Evolutionary conservation across 192 early-diverging fungal species (phyloP), one percentile per base, ranked within the genome.

Genomic region (Dissophora ornata): DNA sequence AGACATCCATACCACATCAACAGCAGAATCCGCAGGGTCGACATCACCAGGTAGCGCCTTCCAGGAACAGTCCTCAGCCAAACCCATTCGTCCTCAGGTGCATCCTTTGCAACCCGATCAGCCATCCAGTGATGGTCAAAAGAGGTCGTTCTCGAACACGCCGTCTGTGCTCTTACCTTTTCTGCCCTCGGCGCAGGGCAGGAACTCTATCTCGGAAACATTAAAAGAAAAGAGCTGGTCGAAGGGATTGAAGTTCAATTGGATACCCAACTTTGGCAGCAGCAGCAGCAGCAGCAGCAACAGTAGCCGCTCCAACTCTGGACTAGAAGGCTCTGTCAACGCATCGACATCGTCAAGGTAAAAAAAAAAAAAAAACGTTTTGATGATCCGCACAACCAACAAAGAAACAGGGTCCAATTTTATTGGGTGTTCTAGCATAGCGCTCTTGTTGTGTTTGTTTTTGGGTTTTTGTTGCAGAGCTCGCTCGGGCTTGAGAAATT

Each of bases 171-270:
- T 33, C 15, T 47, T 26, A 25, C 2, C 45, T 1, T 62, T 19
- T 24, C 5, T 33, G 18, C 29, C 36, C 6, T 28, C 9, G 16
- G 15, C 57, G 12, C n/a, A n/a, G n/a, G n/a, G n/a, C n/a, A n/a
- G n/a, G n/a, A n/a, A n/a, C 19, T 57, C 56, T 5, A 57, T 74
- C 34, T 53, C 56, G 2, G 70, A 74, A 24, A 53, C 70, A 2
- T 45, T 65, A 25, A 64, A 65, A 54, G 70, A 74, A 52, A 50
- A 74, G n/a, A 50, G 70, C 19, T 74, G 70, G 70, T 60, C 71
- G 29, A 74, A 74, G 28, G 57, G 62, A 6, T 24, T 65, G 41
- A 65, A 45, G 21, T 24, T 74, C 25, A 74, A 74, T 41, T 66
- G 62, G 62, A 50, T 64, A 29, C 40, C 71, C 9, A 30, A 29